Evolutionary conservation across 140 eudicot genomes (phyloP).

Genomic region (Anethum foeniculum): DNA sequence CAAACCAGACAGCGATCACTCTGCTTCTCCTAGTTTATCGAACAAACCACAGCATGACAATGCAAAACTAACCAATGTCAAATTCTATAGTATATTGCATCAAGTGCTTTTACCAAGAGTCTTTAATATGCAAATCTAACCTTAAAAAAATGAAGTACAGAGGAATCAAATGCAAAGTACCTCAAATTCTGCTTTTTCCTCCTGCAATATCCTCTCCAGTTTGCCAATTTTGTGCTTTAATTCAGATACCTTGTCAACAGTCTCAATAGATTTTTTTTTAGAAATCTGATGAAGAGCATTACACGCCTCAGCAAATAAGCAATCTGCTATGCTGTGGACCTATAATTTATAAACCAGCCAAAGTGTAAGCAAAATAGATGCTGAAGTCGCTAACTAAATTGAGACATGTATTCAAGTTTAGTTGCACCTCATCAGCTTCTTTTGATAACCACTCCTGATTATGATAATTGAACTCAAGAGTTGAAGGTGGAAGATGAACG

Average conservation of each 20-base stretch:
- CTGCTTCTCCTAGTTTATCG: background rate
- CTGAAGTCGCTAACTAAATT: background rate
- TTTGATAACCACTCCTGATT: slow-evolving; percentile 43
- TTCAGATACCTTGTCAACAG: slow-evolving; percentile 14
- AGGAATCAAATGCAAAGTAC: slow-evolving; percentile 16
- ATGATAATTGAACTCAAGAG: slow-evolving; percentile 35
- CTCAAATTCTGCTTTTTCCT: slow-evolving; percentile 44
- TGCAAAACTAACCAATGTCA: no score
- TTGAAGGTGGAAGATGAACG: slow-evolving; percentile 51
- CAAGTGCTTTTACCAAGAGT: background rate
- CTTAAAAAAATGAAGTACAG: background rate
- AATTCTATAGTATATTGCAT: background rate
- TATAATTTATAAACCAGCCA: slow-evolving; percentile 8
- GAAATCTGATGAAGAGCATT: slow-evolving; percentile 27
- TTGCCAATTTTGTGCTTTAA: slow-evolving; percentile 18
- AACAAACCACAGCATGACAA: background rate
- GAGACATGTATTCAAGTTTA: background rate
- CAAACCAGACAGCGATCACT: no score
- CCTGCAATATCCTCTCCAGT: slow-evolving; percentile 28
- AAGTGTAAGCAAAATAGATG: background rate
- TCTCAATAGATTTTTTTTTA: slow-evolving; percentile 10
- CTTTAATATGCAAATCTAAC: background rate
- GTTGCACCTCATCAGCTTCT: slow-evolving; percentile 41
- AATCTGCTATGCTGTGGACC: slow-evolving; percentile 27
- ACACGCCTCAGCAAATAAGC: slow-evolving; percentile 34